Conservation (phyloP, 495 filamentous ascomycete species). For the Apodospora peruviana region DNA sequence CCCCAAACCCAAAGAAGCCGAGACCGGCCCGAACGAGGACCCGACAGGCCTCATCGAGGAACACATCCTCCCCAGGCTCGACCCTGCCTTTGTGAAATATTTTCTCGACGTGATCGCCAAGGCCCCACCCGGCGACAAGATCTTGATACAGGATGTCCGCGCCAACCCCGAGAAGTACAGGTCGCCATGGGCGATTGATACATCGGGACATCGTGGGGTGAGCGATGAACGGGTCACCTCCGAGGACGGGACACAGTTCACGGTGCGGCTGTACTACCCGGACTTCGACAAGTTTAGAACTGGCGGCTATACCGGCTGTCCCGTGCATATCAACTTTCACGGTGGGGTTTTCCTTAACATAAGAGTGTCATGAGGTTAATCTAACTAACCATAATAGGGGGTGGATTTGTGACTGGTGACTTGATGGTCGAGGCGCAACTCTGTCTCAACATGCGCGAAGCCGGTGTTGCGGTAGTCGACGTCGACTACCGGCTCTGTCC, state of each 20-base stretch:
- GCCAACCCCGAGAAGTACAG: constrained; percentile 32
- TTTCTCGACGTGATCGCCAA: constrained; percentile 13
- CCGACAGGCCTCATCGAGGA: constrained; percentile 13
- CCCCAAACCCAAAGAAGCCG: background rate
- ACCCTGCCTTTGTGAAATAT: constrained; percentile 19
- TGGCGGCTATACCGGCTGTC: constrained; percentile 43
- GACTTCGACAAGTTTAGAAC: constrained; percentile 26
- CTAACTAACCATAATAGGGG: constrained; percentile 14
- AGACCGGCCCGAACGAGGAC: background rate
- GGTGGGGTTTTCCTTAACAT: constrained; percentile 27
- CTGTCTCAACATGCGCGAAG: constrained; percentile 41
- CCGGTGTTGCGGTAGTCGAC: constrained; percentile 40
- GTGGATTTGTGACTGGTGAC: constrained; percentile 45
- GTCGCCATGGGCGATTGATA: constrained; percentile 29
- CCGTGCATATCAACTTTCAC: constrained; percentile 45
- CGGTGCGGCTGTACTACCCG: constrained; percentile 41
- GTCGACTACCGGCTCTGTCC: constrained; percentile 49
- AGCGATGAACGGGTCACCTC: constrained; percentile 31
- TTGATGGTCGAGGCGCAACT: constrained; percentile 37
- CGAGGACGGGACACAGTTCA: constrained; percentile 35
- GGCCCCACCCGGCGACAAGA: constrained; percentile 22
- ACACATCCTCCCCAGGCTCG: constrained; percentile 21
- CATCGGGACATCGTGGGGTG: constrained; percentile 30
- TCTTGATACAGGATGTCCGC: constrained; percentile 38
- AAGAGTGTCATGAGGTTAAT: no score